Evolutionary conservation across 176 grass and related monocot species (phyloP).

Genomic region (Oryza meridionalis): DNA sequence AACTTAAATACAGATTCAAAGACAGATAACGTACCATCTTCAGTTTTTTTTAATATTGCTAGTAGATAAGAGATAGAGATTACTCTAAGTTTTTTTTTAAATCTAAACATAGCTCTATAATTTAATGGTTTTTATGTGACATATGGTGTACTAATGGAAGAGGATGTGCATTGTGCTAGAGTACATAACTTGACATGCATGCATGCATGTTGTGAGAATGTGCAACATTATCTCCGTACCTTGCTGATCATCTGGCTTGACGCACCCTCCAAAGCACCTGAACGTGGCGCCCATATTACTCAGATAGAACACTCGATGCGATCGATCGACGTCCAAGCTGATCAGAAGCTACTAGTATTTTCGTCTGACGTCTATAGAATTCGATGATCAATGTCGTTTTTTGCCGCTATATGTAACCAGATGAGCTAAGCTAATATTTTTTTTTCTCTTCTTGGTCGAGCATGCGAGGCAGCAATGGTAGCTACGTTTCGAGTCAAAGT

Average conservation of each 20-base stretch:
- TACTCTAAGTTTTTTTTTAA: no score
- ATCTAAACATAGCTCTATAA: no score
- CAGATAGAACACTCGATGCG: background rate
- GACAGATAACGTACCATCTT: no score
- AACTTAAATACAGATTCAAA: no score
- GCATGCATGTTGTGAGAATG: background rate
- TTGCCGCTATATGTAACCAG: background rate
- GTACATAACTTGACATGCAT: background rate
- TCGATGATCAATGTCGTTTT: background rate
- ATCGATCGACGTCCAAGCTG: background rate
- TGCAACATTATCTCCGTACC: slow-evolving; percentile 35
- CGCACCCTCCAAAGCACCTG: slow-evolving; percentile 51
- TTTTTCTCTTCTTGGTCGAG: background rate
- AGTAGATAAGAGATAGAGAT: no score
- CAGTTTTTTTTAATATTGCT: no score
- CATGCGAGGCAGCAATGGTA: background rate
- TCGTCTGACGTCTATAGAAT: background rate
- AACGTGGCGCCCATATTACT: slow-evolving; percentile 60
- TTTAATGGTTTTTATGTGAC: no score
- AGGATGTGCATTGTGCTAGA: background rate
- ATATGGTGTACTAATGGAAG: no score
- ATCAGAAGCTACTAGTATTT: background rate
- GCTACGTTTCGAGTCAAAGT: slow-evolving; percentile 5
- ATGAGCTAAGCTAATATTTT: background rate
- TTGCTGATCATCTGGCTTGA: slow-evolving; percentile 9